Evolutionary conservation across 805 yeast species (phyloP), one percentile per base, ranked within the genome.

Genomic region (Naumovozyma baii): DNA sequence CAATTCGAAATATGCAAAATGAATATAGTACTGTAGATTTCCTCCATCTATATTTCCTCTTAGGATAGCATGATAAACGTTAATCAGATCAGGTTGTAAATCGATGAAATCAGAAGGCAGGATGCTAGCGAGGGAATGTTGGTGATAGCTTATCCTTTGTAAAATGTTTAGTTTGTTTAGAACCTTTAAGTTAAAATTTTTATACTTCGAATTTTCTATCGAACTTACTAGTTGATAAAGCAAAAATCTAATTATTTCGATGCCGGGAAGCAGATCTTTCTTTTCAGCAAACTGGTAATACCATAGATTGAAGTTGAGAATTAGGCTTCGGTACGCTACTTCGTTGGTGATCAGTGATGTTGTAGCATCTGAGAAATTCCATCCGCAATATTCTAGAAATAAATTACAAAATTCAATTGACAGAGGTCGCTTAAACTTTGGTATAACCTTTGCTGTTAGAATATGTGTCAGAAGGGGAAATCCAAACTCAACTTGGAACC

Each of bases 241-340:
- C 4, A 82, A 57, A 39, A 69, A 72, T 36, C 73, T 63, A 38
- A 78, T 62, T 0, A 78, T 66, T 31, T 73, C 77, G 2, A 61
- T 19, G 15, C 55, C 59, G 1, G 55, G 52, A 1, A 47, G 45
- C 12, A 38, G 39, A 1, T 47, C 43, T n/a, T 48, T 45, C 4
- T 43, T 29, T 17, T 34, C 39, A 5, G 36, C 16, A 2, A 44
- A 37, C 7, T 12, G 35, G 9, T 60, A 61, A 40, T 66, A 66
- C 75, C 84, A 80, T 16, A 75, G 62, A 39, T 76, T 81, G 44
- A 81, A 69, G 44, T 84, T 87, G 15, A 78, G 66, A 30, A 83
- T 66, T 33, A 85, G 54, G 1, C 67, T 59, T 28, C 74, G 68
- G 51, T 80, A 86, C 0, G 80, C 81, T 2, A 60, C 43, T 0